phyloP scores from a whole-genome alignment of 306 rosid genomes.

The Crotalaria pallida region DNA sequence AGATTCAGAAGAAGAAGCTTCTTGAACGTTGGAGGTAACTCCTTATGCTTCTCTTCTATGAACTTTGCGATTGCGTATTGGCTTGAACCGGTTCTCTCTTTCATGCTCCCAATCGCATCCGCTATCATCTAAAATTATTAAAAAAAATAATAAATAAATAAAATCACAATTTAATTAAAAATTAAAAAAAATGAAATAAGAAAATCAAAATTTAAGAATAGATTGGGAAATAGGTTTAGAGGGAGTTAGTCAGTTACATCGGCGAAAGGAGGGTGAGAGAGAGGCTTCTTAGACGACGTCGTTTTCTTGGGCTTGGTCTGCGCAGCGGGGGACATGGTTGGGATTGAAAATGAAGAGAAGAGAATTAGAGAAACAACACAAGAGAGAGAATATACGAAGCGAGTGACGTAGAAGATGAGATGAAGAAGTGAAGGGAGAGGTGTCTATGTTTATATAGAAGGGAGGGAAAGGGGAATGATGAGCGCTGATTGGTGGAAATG shows the following conservation, averaged over 20 bases:
- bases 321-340: conserved; percentile 14
- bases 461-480: conserved; percentile 16
- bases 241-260: conserved; percentile 56
- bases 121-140: conserved; percentile 50
- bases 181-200: too few species aligned
- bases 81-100: conserved; percentile 89
- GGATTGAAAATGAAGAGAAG: background rate
- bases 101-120: conserved; percentile 64
- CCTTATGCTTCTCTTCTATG: conserved; percentile 72
- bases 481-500: conserved; percentile 44
- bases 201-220: too few species aligned
- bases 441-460: conserved; percentile 11
- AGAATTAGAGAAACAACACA: background rate
- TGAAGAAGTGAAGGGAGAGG: background rate
- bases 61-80: conserved; percentile 79
- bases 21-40: conserved; percentile 51
- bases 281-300: conserved; percentile 19
- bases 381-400: too few species aligned
- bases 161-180: background rate
- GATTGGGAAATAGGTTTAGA: too few species aligned
- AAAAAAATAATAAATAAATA: background rate
- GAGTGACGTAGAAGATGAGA: background rate
- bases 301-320: conserved; percentile 29
- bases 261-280: conserved; percentile 58
- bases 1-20: conserved; percentile 63